Evolutionary conservation across 306 rosid genomes (phyloP).

Genomic region (Cucurbita argyrosperma): DNA sequence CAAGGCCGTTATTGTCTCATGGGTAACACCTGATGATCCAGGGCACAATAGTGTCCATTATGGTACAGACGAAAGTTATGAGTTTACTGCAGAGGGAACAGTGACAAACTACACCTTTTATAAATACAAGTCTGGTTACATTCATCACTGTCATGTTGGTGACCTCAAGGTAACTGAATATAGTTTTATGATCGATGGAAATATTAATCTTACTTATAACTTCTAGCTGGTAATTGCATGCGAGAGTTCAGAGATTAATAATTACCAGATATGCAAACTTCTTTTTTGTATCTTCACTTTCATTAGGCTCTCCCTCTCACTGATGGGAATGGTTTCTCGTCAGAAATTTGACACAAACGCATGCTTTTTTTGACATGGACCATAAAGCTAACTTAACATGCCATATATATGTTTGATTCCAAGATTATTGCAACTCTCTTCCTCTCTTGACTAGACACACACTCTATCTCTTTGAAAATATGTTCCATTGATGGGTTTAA

Average conservation of each 20-base stretch:
- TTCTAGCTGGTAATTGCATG: neutral
- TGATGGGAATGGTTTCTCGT: neutral
- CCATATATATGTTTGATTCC: neutral
- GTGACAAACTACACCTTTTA: constrained; percentile 58
- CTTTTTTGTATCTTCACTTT: neutral
- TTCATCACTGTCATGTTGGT: constrained; percentile 68
- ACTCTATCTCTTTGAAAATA: neutral
- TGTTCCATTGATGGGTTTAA: constrained; percentile 2
- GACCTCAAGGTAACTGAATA: constrained; percentile 52
- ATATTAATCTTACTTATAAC: neutral
- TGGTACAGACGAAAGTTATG: constrained; percentile 31
- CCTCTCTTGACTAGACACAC: neutral
- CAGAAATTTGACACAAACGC: neutral
- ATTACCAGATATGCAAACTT: neutral
- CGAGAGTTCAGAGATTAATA: neutral
- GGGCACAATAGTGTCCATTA: constrained; percentile 47
- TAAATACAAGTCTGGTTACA: constrained; percentile 71
- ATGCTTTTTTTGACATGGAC: neutral
- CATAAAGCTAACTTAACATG: neutral
- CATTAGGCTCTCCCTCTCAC: neutral
- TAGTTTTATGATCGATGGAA: constrained; percentile 2
- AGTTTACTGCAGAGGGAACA: constrained; percentile 40
- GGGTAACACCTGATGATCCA: constrained; percentile 69
- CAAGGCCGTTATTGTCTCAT: constrained; percentile 73
- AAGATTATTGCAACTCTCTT: neutral